Conservation (phyloP, 2,329 filamentous ascomycete genomes). For the Fusarium albosuccineum region DNA sequence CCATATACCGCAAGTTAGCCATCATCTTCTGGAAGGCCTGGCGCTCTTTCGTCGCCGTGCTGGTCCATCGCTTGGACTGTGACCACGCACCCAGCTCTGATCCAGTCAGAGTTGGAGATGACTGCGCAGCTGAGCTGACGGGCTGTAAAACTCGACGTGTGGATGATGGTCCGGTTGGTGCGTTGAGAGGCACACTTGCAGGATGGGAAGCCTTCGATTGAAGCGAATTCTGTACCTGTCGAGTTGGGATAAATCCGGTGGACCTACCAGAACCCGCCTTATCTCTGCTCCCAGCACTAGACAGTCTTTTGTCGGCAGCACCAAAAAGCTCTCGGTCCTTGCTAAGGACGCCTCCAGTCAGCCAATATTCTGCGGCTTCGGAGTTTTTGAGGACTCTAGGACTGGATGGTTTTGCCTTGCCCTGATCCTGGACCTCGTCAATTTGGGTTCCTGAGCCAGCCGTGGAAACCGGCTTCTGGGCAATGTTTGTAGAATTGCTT, state of each 20-base stretch:
- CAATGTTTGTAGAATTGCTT: slow-evolving; percentile 4
- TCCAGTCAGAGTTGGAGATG: slow-evolving; percentile 1
- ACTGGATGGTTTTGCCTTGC: neutral
- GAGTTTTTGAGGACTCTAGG: slow-evolving; percentile 14
- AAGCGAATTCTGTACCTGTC: slow-evolving; percentile 25
- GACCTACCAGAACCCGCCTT: slow-evolving; percentile 24
- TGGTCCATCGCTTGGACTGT: slow-evolving; percentile 57
- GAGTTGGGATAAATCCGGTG: slow-evolving; percentile 33
- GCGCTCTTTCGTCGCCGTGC: slow-evolving; percentile 51
- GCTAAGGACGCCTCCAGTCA: slow-evolving; percentile 28
- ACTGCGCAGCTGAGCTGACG: slow-evolving; percentile 23
- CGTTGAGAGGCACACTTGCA: slow-evolving; percentile 16
- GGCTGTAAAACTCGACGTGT: slow-evolving; percentile 15
- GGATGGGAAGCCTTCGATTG: neutral
- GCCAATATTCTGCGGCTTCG: slow-evolving; percentile 22
- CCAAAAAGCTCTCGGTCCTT: slow-evolving; percentile 23
- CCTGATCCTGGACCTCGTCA: slow-evolving; percentile 18
- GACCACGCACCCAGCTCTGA: slow-evolving; percentile 51
- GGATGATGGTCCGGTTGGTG: slow-evolving; percentile 27
- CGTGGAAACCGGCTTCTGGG: neutral
- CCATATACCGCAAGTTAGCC: slow-evolving; percentile 52
- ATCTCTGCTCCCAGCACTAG: slow-evolving; percentile 8
- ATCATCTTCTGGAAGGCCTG: slow-evolving; percentile 52
- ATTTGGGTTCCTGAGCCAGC: slow-evolving; percentile 12
- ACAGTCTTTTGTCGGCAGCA: slow-evolving; percentile 3